Percentiles rank a stretch among this genome's conserved stretches.
Conservation (phyloP, 2,329 filamentous ascomycete genomes). For the Erysiphe neolycopersici region DNA sequence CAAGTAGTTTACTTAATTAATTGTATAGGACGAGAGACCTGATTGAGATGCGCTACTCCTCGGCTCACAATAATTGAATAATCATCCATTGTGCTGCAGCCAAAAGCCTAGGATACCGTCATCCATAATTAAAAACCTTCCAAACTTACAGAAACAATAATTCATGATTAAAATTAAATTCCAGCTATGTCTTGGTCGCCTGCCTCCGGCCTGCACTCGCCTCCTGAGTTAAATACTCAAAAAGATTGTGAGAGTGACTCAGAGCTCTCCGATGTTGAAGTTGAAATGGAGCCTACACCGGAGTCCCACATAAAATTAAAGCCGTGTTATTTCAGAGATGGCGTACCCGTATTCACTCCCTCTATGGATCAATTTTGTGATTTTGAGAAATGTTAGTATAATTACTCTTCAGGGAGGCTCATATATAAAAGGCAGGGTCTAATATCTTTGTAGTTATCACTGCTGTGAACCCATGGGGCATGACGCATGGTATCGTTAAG, state of each 20-base stretch:
- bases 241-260: slow-evolving; percentile 34
- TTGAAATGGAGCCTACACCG: slow-evolving; percentile 15
- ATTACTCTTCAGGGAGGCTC: too few species aligned
- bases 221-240: slow-evolving; percentile 33
- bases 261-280: slow-evolving; percentile 41
- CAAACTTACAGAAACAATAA: too few species aligned
- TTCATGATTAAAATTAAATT: too few species aligned
- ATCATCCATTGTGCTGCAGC: too few species aligned
- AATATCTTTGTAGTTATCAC: slow-evolving; percentile 23
- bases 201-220: slow-evolving; percentile 23
- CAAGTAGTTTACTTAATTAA: too few species aligned
- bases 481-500: slow-evolving; percentile 94
- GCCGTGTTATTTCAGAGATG: slow-evolving; percentile 64
- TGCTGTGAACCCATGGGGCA: slow-evolving; percentile 74
- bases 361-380: slow-evolving; percentile 86
- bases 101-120: too few species aligned
- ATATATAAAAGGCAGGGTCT: slow-evolving; percentile 1
- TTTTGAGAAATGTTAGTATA: slow-evolving; percentile 53
- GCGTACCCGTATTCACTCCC: slow-evolving; percentile 84
- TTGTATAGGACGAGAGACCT: too few species aligned
- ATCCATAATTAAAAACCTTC: too few species aligned
- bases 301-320: slow-evolving; percentile 34
- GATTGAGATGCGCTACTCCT: too few species aligned
- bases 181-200: not conserved
- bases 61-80: too few species aligned